These are phyloP conservation scores for Coprinopsis strossmayeri DNA, from an alignment of 768 basidiomycete genomes.

Conservation along the genomic window DNA sequence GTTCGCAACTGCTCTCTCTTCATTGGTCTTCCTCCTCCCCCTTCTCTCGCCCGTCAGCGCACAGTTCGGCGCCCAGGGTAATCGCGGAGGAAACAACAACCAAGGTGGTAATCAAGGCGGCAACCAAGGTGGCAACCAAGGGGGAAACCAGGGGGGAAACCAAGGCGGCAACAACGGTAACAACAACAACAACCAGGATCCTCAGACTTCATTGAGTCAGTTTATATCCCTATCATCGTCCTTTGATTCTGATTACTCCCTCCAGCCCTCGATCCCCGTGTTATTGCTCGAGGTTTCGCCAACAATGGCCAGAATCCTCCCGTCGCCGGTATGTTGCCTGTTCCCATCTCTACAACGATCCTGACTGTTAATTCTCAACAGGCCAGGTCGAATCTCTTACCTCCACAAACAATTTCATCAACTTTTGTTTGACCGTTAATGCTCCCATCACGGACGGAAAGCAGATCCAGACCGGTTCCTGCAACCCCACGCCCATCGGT, in stretches of 20 bases:
- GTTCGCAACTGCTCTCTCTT: slow-evolving; percentile 34
- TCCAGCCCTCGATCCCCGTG: slow-evolving; percentile 43
- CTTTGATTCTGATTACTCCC: not conserved
- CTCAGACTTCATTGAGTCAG: slow-evolving; percentile 39
- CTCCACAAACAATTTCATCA: slow-evolving; percentile 60
- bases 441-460: slow-evolving; percentile 51
- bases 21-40: slow-evolving; percentile 34
- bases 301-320: slow-evolving; percentile 42
- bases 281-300: slow-evolving; percentile 43
- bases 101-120: not conserved
- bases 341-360: not conserved
- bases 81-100: slow-evolving; percentile 11
- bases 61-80: slow-evolving; percentile 14
- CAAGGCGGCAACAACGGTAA: slow-evolving; percentile 9
- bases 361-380: not conserved
- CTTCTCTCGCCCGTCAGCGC: slow-evolving; percentile 30
- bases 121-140: slow-evolving; percentile 3
- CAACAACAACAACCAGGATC: slow-evolving; percentile 24
- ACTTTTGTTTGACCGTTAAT: slow-evolving; percentile 45
- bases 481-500: slow-evolving; percentile 58
- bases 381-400: slow-evolving; percentile 51
- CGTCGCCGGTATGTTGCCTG: slow-evolving; percentile 22
- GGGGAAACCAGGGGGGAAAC: not conserved
- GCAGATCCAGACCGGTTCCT: slow-evolving; percentile 46
- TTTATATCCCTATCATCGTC: not conserved